Evolutionary conservation across 768 basidiomycete species (phyloP), one percentile per base, ranked within the genome.

Genomic region (Suillus occidentalis): DNA sequence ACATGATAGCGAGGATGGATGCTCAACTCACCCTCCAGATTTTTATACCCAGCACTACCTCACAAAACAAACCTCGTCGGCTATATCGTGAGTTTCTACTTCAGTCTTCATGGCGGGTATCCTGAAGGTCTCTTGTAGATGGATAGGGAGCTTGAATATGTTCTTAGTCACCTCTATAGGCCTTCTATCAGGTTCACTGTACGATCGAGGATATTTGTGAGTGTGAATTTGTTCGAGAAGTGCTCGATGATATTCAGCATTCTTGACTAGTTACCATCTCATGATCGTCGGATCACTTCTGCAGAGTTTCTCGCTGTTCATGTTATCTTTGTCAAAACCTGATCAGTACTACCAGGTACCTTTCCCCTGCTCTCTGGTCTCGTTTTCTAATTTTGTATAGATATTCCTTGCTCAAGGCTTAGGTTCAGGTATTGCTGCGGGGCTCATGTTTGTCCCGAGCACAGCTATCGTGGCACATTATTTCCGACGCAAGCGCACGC

Each of bases 141-240:
- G 78, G 78, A 81, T 87, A 65, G 86, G 85, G 49, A 81, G 84
- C 34, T 69, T 79, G 20, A 83, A 85, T 66, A 68, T 80, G 1
- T 79, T 82, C 55, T 71, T 84, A 13, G 65, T 76, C 20, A 67
- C 81, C 25, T 69, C 72, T 0, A 65, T 73, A n/a, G 78, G 84
- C 18, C 63, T 83, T 13, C 39, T 84, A 43, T 71, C 80, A 6
- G 86, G 86, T 3, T 70, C 77, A 59, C 77, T 81, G 9, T 84
- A 82, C 66, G 86, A 87, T 61, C 76, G 76, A n/a, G 86, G 86
- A 62, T 82, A 83, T 73, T 85, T 83, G 81, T 82, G 66, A 62
- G 76, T 63, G 20, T 40, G 12, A 4, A 10, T 56, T 56, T 47
- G 36, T 56, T 57, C 34, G 34, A 20, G 50, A 37, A 3, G 3